Evolutionary conservation across 805 yeast species (phyloP).

Genomic region (Saturnispora bothae): DNA sequence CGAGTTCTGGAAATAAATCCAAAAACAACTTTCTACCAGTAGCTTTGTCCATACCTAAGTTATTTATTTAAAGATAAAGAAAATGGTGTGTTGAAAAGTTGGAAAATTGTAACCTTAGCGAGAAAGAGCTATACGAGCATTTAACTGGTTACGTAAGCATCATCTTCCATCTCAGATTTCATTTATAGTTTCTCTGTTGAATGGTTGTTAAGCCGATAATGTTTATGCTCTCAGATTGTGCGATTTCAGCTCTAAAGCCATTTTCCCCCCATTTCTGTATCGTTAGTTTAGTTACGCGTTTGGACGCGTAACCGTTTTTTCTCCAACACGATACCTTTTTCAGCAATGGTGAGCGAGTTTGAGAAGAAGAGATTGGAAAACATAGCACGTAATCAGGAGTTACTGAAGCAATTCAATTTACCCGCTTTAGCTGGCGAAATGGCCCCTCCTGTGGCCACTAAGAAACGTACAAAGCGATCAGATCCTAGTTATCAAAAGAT

Average conservation of each 20-base stretch:
- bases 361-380: conserved; percentile 66
- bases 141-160: too few relatives aligned
- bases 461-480: conserved; percentile 6
- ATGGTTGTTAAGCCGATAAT: too few relatives aligned
- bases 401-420: conserved; percentile 61
- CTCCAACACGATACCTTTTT: too few relatives aligned
- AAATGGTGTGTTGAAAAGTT: neutral
- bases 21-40: conserved; percentile 46
- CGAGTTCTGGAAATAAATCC: conserved; percentile 64
- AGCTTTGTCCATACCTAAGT: conserved; percentile 24
- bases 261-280: too few relatives aligned
- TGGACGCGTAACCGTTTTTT: too few relatives aligned
- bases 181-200: too few relatives aligned
- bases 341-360: conserved; percentile 49
- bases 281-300: too few relatives aligned
- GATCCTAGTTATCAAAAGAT: conserved; percentile 12
- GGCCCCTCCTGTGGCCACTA: neutral
- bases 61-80: neutral
- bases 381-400: conserved; percentile 72
- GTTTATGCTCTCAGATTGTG: too few relatives aligned
- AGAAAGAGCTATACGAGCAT: too few relatives aligned
- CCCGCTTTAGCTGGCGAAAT: conserved; percentile 39
- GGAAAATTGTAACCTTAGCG: neutral
- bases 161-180: too few relatives aligned
- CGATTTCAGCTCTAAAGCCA: too few relatives aligned